phyloP scores from a whole-genome alignment of 768 basidiomycete species.

The Dentipellis fragilis region DNA sequence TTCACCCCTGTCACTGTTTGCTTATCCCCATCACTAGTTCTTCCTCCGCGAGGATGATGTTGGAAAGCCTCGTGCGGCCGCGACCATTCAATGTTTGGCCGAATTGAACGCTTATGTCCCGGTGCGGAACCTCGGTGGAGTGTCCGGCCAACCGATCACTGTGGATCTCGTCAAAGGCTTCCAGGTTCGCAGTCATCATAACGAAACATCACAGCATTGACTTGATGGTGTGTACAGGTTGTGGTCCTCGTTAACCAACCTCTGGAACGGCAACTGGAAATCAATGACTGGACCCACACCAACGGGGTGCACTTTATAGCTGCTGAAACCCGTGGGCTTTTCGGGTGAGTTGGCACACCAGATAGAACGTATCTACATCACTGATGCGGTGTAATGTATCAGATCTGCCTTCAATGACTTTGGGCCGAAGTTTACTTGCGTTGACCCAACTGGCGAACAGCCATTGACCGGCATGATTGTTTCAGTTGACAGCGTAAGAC shows the following conservation, averaged over 20 bases:
- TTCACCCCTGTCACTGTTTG: neutral
- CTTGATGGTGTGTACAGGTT: slow-evolving; percentile 36
- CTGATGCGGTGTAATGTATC: neutral
- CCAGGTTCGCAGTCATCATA: slow-evolving; percentile 44
- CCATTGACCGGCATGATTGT: slow-evolving; percentile 93
- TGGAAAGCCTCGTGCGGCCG: slow-evolving; percentile 80
- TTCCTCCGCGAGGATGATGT: slow-evolving; percentile 84
- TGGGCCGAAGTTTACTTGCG: slow-evolving; percentile 87
- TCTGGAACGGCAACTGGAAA: slow-evolving; percentile 78
- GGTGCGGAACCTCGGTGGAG: slow-evolving; percentile 75
- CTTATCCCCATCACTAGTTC: slow-evolving; percentile 47
- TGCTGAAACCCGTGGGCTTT: slow-evolving; percentile 86
- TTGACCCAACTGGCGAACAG: slow-evolving; percentile 97
- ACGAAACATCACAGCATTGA: too few relatives aligned
- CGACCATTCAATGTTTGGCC: slow-evolving; percentile 78
- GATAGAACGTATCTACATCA: neutral
- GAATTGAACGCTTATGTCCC: slow-evolving; percentile 97
- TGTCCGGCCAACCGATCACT: slow-evolving; percentile 65
- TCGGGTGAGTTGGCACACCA: slow-evolving; percentile 52
- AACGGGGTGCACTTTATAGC: slow-evolving; percentile 88
- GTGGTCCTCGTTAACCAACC: slow-evolving; percentile 80
- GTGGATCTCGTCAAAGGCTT: slow-evolving; percentile 78
- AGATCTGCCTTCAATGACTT: slow-evolving; percentile 97
- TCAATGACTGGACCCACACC: slow-evolving; percentile 89
- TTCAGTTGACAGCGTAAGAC: slow-evolving; percentile 70